Evolutionary conservation across 73 alveolate genomes (phyloP).

Genomic region (Paramecium octaurelia): DNA sequence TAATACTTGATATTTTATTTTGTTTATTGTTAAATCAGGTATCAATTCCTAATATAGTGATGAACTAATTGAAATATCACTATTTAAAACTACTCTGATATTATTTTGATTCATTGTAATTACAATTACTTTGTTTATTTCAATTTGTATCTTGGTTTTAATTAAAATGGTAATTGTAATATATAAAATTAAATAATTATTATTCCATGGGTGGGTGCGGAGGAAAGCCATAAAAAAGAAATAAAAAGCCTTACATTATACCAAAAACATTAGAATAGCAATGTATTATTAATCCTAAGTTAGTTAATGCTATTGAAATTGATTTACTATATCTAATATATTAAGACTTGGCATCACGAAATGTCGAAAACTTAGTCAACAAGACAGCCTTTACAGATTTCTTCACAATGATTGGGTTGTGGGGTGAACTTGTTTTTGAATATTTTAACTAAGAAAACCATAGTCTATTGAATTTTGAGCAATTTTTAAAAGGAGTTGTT

Average conservation of each 20-base stretch:
- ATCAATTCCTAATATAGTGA: neutral
- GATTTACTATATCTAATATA: slow-evolving; percentile 20
- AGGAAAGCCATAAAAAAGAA: neutral
- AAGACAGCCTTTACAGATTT: neutral
- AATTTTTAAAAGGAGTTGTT: slow-evolving; percentile 4
- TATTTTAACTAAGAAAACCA: neutral
- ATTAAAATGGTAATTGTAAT: neutral
- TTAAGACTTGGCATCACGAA: neutral
- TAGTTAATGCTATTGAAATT: slow-evolving; percentile 5
- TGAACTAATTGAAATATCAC: neutral
- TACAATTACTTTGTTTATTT: neutral
- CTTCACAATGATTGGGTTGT: slow-evolving; percentile 44
- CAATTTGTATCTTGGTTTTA: neutral
- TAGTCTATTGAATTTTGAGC: neutral
- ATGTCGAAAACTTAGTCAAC: neutral
- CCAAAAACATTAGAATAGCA: neutral
- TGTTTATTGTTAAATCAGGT: neutral
- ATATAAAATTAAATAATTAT: neutral
- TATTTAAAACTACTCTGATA: neutral
- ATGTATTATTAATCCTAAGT: neutral
- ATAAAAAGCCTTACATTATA: neutral
- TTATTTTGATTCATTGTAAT: neutral
- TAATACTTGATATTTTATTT: too few species aligned
- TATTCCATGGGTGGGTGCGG: slow-evolving; percentile 34
- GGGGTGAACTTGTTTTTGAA: slow-evolving; percentile 40